A percentile compares a stretch with the other conserved stretches of the same genome.
Conservation (phyloP, 179 eudicot genomes). For the Amaranthus tricolor region DNA sequence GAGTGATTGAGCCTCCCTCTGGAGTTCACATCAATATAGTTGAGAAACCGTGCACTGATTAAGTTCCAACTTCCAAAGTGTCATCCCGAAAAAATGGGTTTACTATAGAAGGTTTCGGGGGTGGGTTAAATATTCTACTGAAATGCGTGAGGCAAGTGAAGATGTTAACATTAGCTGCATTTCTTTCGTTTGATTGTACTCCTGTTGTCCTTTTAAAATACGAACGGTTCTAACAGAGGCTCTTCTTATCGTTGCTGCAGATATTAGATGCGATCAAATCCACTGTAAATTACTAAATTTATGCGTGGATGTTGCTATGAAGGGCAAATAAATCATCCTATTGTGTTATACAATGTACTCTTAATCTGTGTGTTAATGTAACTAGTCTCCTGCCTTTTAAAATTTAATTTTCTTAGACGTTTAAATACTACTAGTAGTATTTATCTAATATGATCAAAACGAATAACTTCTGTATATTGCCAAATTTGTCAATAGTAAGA, state of each 20-base stretch:
- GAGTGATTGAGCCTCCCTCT: too few species aligned
- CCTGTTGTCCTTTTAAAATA: neutral
- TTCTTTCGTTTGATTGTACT: neutral
- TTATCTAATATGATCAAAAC: neutral
- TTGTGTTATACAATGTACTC: neutral
- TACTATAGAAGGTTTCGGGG: neutral
- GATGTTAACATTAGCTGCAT: neutral
- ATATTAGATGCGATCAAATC: constrained; percentile 83
- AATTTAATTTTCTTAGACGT: neutral
- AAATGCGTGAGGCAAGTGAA: neutral
- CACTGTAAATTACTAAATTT: constrained; percentile 67
- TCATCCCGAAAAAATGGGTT: neutral
- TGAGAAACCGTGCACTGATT: neutral
- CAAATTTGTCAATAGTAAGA: neutral
- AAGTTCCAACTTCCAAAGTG: neutral
- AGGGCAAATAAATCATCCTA: neutral
- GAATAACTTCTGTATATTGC: neutral
- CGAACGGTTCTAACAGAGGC: constrained; percentile 7
- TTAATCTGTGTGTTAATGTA: too few species aligned
- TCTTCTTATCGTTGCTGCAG: constrained; percentile 39
- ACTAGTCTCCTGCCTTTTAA: neutral
- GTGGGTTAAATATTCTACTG: neutral
- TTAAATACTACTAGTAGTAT: neutral
- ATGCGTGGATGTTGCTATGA: neutral
- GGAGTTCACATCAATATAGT: too few species aligned